Base-by-base conservation (phyloP, 2,329 filamentous ascomycete species). In the Colletotrichum sp. region DNA sequence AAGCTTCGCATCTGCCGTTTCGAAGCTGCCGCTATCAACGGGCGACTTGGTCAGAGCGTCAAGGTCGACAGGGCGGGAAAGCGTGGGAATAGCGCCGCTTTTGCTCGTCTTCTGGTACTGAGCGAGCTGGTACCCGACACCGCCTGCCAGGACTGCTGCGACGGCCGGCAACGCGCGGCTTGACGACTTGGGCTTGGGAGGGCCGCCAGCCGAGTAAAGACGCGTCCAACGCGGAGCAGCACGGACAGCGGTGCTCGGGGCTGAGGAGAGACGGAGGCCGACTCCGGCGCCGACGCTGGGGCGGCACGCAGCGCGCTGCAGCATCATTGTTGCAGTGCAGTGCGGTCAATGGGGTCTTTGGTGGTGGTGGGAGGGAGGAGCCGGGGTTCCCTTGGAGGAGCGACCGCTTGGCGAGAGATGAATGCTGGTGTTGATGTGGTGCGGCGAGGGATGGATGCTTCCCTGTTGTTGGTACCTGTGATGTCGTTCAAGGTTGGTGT, bases 1-100 rank as follows among this genome's bases (percentile, higher is more conserved):
- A 4, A 85, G 60, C 70, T 79, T 82, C 13, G 76, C 77, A 32
- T 85, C 79, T 18, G 83, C 82, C 5, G 79, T 79, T 3, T 80
- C 72, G 6, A 85, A 78, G 55, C 70, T 73, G 64, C 73, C 73
- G 28, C 18, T 30, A 3, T 65, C 70, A 15, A 75, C 73, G 4
- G 73, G 70, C 16, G 73, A 55, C 26, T 73, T 21, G 43, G 48
- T 64, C 15, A 75, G 34, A 34, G 58, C 58, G 43, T 60, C 70
- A 15, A 75, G 24, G 34, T 73, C 70, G 32, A 69, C 70, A n/a
- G 73, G 64, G 8, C 65, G 58, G 21, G 70, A n/a, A 18, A 75
- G 48, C 15, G 26, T 67, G 26, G 73, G 73, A n/a, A 75, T 67
- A 18, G 21, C 58, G 21, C 16, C 24, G 18, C 34, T 15, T 38